Evolutionary conservation across 1,284 basidiomycete genomes (phyloP), one percentile per base, ranked within the genome.

Genomic region (Ustilago crameri): DNA sequence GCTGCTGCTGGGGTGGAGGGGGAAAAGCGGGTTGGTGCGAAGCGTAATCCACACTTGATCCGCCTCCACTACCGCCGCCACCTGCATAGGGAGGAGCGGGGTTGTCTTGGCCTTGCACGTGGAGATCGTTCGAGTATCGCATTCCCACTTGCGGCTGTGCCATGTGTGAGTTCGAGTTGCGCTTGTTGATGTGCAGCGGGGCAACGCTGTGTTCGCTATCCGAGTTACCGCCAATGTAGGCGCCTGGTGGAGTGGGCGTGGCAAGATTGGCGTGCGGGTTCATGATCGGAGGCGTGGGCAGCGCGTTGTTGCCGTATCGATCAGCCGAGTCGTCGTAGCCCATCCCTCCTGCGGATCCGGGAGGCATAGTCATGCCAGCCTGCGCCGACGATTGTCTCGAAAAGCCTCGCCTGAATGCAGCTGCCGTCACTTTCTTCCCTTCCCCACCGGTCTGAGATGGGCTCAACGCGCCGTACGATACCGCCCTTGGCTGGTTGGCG

Each of bases 341-440:
- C 14, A 3, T 17, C 18, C 38, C 38, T 7, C 12, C n/a, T 9
- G 15, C 18, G 12, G 38, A 9, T n/a, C 38, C 38, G 9, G 38
- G 14, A 7, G 35, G 34, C 2, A 51, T 20, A 10, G 20, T 40
- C 61, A 71, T 57, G 49, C 55, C 56, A 26, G 53, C 56, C 41
- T 77, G 71, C 0, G 44, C 40, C 4, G 71, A 73, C 1, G 78
- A 69, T 15, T 63, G 60, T 34, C 77, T 69, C 12, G 51, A 61
- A 37, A 80, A 79, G 2, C 78, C 78, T 17, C 72, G 62, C 7
- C 77, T 58, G 72, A 80, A 80, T 0, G 78, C 78, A 1, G 78
- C 78, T 3, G 78, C 78, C 1, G 75, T 78, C 9, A 79, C 75
- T 47, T 80, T 80, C n/a, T 77, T 70, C 20, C 78, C 78, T 17